phyloP scores from a whole-genome alignment of 202 grass and related monocot species.

The Carex arenaria region DNA sequence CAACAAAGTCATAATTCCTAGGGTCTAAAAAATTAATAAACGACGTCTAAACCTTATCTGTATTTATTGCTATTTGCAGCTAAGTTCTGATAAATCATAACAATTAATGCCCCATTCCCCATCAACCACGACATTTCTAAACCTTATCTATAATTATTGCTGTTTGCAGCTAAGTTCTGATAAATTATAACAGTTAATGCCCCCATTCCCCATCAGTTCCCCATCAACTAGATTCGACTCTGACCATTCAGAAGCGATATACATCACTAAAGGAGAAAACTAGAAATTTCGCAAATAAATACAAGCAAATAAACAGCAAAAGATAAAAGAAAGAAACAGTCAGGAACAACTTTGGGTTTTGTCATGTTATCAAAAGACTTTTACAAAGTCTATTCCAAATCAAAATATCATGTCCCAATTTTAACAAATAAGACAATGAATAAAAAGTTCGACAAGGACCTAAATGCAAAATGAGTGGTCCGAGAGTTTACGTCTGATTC shows the following conservation, averaged over 20 bases:
- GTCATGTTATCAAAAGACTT: not conserved
- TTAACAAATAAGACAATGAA: slow-evolving; percentile 6
- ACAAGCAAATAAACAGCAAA: not conserved
- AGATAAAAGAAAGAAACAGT: not conserved
- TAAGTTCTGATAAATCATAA: not conserved
- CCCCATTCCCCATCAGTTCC: not conserved
- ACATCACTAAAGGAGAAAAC: not conserved
- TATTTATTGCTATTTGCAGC: not conserved
- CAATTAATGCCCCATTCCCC: not conserved
- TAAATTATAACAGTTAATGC: not conserved
- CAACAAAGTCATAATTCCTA: not conserved
- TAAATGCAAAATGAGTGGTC: slow-evolving; percentile 15
- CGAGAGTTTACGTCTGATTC: slow-evolving; percentile 49
- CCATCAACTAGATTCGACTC: not conserved
- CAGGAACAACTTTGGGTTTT: not conserved
- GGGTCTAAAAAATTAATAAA: not conserved
- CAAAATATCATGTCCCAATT: not conserved
- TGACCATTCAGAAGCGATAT: not conserved
- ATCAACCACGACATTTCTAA: not conserved
- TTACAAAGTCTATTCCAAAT: not conserved
- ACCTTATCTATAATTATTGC: not conserved
- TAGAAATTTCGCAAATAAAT: not conserved
- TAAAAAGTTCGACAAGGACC: slow-evolving; percentile 12
- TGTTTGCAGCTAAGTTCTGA: not conserved
- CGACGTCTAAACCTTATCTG: not conserved